phyloP scores from a whole-genome alignment of 176 grass and related monocot genomes.

The Guadua angustifolia region DNA sequence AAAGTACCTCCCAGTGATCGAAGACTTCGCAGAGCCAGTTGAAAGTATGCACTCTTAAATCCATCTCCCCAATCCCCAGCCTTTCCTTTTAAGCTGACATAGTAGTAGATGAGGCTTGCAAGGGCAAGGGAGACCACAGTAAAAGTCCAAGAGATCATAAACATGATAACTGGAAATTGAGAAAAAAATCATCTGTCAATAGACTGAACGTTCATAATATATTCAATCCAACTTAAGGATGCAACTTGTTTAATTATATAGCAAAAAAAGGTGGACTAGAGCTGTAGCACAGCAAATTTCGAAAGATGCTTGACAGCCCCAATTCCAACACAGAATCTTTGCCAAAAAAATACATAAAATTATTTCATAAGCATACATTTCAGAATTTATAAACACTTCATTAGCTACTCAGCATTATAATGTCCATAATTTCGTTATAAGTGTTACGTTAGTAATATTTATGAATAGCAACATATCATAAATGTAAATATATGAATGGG shows the following conservation, averaged over 20 bases:
- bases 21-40: constrained; percentile 79
- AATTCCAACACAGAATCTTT: neutral
- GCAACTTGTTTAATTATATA: neutral
- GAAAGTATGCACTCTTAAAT: constrained; percentile 98
- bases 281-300: neutral
- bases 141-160: constrained; percentile 93
- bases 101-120: constrained; percentile 97
- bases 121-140: constrained; percentile 88
- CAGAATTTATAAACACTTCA: neutral
- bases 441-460: neutral
- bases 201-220: constrained; percentile 16
- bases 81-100: constrained; percentile 95
- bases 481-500: constrained; percentile 20
- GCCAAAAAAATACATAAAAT: neutral
- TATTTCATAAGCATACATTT: neutral
- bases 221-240: neutral
- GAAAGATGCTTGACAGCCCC: neutral
- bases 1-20: constrained; percentile 86
- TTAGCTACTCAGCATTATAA: neutral
- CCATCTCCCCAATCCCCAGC: constrained; percentile 97
- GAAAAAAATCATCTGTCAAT: constrained; percentile 23
- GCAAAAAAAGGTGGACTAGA: neutral
- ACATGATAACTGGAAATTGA: constrained; percentile 86
- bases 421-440: neutral
- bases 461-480: neutral